A percentile compares a stretch with the other conserved stretches of the same genome.
phyloP scores from a whole-genome alignment of 1,139 yeast species.

The Pichia sp. region DNA sequence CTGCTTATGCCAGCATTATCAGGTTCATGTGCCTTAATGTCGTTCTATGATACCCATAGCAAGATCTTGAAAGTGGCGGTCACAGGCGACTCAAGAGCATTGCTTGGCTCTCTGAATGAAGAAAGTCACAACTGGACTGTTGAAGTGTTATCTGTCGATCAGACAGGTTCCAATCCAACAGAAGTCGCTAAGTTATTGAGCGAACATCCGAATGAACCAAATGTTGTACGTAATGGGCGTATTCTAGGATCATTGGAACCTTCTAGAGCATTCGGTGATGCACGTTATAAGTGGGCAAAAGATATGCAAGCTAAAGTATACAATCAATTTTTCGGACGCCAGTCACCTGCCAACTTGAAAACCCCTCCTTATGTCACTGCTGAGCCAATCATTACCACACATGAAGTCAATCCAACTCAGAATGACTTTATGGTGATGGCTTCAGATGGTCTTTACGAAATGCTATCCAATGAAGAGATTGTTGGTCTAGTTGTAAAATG shows the following conservation, averaged over 20 bases:
- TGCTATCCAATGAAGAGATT: constrained; percentile 88
- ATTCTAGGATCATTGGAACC: constrained; percentile 95
- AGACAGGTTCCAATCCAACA: constrained; percentile 86
- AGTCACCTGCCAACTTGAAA: constrained; percentile 69
- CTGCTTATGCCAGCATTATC: constrained; percentile 87
- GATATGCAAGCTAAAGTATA: constrained; percentile 72
- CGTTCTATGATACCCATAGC: constrained; percentile 78
- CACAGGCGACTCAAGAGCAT: constrained; percentile 93
- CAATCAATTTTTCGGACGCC: constrained; percentile 76
- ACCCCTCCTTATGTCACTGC: constrained; percentile 99
- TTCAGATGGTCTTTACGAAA: constrained; percentile 89
- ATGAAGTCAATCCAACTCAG: constrained; percentile 64
- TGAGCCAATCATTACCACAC: constrained; percentile 85
- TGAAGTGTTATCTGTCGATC: constrained; percentile 80
- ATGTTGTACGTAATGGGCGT: constrained; percentile 80
- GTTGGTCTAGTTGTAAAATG: constrained; percentile 90
- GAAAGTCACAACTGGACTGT: constrained; percentile 78
- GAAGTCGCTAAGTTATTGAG: constrained; percentile 79
- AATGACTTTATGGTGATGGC: constrained; percentile 90
- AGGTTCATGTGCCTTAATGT: constrained; percentile 88
- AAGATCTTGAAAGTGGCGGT: constrained; percentile 81
- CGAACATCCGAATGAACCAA: constrained; percentile 91
- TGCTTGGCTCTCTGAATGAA: constrained; percentile 67
- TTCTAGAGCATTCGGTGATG: constrained; percentile 95
- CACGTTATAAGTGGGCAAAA: constrained; percentile 80